Base-by-base conservation (phyloP, 1,284 basidiomycete genomes). In the Malassezia caprae region DNA sequence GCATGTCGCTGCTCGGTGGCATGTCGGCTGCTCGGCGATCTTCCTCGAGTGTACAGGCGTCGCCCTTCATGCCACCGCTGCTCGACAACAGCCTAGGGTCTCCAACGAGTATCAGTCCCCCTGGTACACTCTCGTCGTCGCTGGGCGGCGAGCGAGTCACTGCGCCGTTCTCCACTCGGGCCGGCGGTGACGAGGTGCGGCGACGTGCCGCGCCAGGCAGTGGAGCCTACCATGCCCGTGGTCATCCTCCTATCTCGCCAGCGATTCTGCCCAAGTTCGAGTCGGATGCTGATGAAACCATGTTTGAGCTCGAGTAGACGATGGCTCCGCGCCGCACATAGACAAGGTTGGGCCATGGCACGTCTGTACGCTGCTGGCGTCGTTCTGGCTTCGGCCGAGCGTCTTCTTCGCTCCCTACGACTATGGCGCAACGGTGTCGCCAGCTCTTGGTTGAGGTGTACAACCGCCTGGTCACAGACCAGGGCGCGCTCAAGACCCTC, bases 301-400 rank as follows among this genome's bases (percentile, higher is more conserved):
- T 73, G 32, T 73, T 73, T 35, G 69, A 73, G 53, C 60, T 73
- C 23, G 71, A 73, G 43, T 73, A 51, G 48, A n/a, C 8, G 35
- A 34, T 5, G 12, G n/a, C 11, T 13, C n/a, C 11, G 15, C 15
- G 15, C 6, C n/a, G 12, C 32, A 13, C 11, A 11, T 34, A 34
- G 32, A 43, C 32, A 42, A 48, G 32, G 42, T 15, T 23, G 39
- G 8, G 15, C 8, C 15, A 12, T 13, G 34, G 13, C 13, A 1
- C 21, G 3, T 6, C 21, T 27, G 4, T 3, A 26, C 24, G 24
- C 24, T 26, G 24, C 3, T 26, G 24, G 12, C 3, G 8, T 19
- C 26, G 19, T 13, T 28, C 26, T 44, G 17, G 27, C 17, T 15
- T 45, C 43, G 43, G 43, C 43, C 43, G 43, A 45, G 23, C 6